Conservation (phyloP, 2,329 filamentous ascomycete genomes). For the Epichloe festucae region DNA sequence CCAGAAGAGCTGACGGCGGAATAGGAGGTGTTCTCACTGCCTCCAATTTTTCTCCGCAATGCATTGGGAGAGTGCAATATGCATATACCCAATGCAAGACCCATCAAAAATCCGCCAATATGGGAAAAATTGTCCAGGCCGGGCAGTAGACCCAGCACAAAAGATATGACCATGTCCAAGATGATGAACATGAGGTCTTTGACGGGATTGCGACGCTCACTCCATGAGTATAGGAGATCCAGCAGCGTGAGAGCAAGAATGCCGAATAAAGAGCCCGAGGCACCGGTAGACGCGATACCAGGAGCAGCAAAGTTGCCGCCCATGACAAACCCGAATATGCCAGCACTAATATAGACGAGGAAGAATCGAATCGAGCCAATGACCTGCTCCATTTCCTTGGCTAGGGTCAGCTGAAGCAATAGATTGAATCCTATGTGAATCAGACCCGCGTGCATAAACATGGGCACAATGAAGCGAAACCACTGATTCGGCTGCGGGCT, state of each 20-base stretch:
- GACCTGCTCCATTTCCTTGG: conserved; percentile 79
- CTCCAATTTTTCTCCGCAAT: conserved; percentile 60
- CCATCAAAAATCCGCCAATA: conserved; percentile 92
- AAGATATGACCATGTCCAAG: conserved; percentile 76
- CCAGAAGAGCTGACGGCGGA: conserved; percentile 46
- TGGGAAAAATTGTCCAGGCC: conserved; percentile 96
- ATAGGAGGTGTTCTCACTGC: conserved; percentile 49
- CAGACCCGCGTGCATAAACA: conserved; percentile 88
- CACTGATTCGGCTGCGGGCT: conserved; percentile 72
- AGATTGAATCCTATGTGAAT: conserved; percentile 96
- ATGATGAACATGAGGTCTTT: conserved; percentile 81
- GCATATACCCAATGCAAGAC: conserved; percentile 72
- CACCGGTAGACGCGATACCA: conserved; percentile 72
- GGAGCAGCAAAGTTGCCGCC: conserved; percentile 85
- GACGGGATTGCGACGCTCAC: conserved; percentile 58
- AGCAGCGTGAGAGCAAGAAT: conserved; percentile 79
- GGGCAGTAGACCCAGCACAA: conserved; percentile 81
- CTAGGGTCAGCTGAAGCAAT: conserved; percentile 78
- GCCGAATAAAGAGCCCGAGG: conserved; percentile 83
- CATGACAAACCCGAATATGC: conserved; percentile 92
- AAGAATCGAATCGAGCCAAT: conserved; percentile 84
- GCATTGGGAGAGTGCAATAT: conserved; percentile 79
- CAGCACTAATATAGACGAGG: conserved; percentile 77
- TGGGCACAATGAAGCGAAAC: conserved; percentile 91
- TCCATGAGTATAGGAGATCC: conserved; percentile 89